phyloP scores from a whole-genome alignment of 1,284 basidiomycete genomes.

The Marasmius oreades region DNA sequence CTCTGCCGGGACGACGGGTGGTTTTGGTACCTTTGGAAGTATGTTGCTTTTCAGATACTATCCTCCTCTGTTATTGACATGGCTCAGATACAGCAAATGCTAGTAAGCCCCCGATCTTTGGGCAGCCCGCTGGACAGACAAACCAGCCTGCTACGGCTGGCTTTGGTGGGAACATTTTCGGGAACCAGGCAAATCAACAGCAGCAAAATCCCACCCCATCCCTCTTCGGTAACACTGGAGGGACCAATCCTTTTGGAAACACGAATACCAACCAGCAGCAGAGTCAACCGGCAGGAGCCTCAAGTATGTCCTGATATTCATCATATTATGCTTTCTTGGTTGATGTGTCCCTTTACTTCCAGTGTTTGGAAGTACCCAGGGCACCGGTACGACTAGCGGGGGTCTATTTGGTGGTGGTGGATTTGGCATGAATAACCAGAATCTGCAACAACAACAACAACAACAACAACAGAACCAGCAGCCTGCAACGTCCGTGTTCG shows the following conservation, averaged over 20 bases:
- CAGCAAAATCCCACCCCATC: conserved; percentile 25
- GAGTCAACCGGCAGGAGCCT: conserved; percentile 19
- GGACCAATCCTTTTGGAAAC: conserved; percentile 46
- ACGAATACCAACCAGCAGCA: conserved; percentile 30
- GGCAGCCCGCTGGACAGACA: conserved; percentile 28
- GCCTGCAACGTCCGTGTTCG: conserved; percentile 11
- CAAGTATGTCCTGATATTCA: background rate
- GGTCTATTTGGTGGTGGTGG: conserved; percentile 21
- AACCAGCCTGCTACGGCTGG: conserved; percentile 15
- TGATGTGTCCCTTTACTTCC: background rate
- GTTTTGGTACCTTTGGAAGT: conserved; percentile 43
- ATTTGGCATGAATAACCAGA: conserved; percentile 21
- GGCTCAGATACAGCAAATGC: conserved; percentile 23
- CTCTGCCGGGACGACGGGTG: conserved; percentile 13
- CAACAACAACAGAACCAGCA: conserved; percentile 24
- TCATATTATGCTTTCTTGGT: background rate
- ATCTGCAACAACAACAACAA: conserved; percentile 25
- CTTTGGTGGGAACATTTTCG: conserved; percentile 21
- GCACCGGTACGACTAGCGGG: background rate
- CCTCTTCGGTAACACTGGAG: conserved; percentile 18
- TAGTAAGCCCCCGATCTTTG: conserved; percentile 44
- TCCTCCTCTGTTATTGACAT: conserved; percentile 14
- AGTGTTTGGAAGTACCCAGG: conserved; percentile 18
- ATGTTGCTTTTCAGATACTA: conserved; percentile 5
- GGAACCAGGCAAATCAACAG: conserved; percentile 20